phyloP scores from a whole-genome alignment of 345 rosid species.

The Atalantia buxifolia region DNA sequence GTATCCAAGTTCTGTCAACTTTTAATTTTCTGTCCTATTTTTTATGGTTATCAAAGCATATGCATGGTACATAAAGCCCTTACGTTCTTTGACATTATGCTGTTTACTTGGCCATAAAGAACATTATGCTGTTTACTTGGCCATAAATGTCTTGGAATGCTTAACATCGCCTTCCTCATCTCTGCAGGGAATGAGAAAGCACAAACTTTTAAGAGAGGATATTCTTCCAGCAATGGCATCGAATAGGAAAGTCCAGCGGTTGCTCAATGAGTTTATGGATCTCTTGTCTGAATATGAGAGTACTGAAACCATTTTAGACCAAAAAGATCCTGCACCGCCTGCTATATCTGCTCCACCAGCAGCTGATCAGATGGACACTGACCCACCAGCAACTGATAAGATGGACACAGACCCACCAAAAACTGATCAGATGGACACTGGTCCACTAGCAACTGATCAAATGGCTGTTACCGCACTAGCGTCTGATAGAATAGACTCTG shows the following conservation, averaged over 20 bases:
- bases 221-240: conserved; percentile 98
- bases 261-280: conserved; percentile 92
- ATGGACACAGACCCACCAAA: conserved; percentile 9
- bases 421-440: conserved; percentile 11
- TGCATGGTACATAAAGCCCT: background rate
- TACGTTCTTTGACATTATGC: background rate
- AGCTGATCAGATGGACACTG: conserved; percentile 25
- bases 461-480: too few relatives aligned
- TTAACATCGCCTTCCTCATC: background rate
- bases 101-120: background rate
- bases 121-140: background rate
- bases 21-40: background rate
- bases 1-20: background rate
- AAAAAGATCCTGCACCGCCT: conserved; percentile 14
- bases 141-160: background rate
- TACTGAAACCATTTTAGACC: conserved; percentile 31
- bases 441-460: conserved; percentile 8
- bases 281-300: conserved; percentile 83
- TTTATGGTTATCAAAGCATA: background rate
- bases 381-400: conserved; percentile 18
- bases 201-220: conserved; percentile 79
- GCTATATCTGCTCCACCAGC: conserved; percentile 20
- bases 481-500: background rate
- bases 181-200: conserved; percentile 89
- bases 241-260: conserved; percentile 92